Evolutionary conservation across 225 moss, liverwort and hornwort species (phyloP).

Genomic region (Marchantia polymorpha): DNA sequence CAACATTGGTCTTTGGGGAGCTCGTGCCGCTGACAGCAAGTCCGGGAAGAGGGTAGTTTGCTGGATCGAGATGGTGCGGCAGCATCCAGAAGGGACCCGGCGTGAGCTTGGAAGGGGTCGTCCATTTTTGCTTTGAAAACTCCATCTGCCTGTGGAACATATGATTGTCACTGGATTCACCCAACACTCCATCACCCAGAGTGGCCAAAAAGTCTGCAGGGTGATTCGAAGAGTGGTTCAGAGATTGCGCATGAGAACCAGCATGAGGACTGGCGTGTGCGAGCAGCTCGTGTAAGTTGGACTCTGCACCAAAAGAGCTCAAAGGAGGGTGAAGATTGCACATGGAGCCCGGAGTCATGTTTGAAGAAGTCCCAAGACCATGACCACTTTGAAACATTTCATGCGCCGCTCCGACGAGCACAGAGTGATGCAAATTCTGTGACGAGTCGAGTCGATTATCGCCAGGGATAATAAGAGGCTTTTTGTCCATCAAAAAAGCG

Average conservation of each 20-base stretch:
- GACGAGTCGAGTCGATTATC: conserved; percentile 36
- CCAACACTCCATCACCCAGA: conserved; percentile 23
- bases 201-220: conserved; percentile 26
- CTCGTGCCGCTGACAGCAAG: conserved; percentile 28
- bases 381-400: conserved; percentile 36
- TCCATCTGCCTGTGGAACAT: conserved; percentile 27
- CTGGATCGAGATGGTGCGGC: conserved; percentile 27
- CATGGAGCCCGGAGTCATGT: conserved; percentile 15
- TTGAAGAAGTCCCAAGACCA: conserved; percentile 22
- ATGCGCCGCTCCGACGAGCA: conserved; percentile 20
- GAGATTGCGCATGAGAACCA: conserved; percentile 22
- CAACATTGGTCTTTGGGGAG: conserved; percentile 28
- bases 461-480: conserved; percentile 21
- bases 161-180: conserved; percentile 10
- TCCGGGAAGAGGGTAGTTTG: conserved; percentile 31
- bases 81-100: conserved; percentile 43
- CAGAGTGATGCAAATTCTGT: conserved; percentile 24
- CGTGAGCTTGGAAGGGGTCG: conserved; percentile 21
- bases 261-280: not conserved
- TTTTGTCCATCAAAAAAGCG: conserved; percentile 35
- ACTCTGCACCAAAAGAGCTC: conserved; percentile 21
- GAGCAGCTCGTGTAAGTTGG: conserved; percentile 37
- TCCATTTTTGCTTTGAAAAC: conserved; percentile 31
- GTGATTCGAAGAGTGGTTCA: conserved; percentile 23
- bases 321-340: conserved; percentile 23